Evolutionary conservation across 345 rosid genomes (phyloP).

Genomic region (Capsella bursapastoris): DNA sequence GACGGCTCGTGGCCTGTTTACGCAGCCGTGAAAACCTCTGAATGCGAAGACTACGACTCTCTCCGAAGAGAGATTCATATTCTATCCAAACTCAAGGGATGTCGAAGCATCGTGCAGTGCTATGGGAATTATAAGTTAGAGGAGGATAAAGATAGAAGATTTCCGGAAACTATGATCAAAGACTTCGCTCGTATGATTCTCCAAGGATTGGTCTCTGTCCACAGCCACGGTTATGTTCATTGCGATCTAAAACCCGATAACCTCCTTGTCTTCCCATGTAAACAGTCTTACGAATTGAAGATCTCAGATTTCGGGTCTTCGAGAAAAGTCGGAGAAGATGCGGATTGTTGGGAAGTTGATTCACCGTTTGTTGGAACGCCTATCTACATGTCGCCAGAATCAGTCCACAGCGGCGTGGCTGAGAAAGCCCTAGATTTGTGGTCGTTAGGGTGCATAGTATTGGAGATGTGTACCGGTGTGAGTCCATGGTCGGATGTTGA

Average conservation of each 20-base stretch:
- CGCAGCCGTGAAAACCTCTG: constrained; percentile 9
- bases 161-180: neutral
- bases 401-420: neutral
- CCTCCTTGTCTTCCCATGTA: constrained; percentile 22
- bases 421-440: constrained; percentile 30
- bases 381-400: constrained; percentile 40
- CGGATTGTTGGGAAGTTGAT: neutral
- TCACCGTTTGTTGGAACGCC: constrained; percentile 31
- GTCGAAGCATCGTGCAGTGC: constrained; percentile 17
- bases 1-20: neutral
- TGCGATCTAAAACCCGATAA: constrained; percentile 37
- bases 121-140: constrained; percentile 9
- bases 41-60: neutral
- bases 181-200: constrained; percentile 32
- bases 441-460: constrained; percentile 33
- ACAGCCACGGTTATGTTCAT: constrained; percentile 27
- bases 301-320: constrained; percentile 29
- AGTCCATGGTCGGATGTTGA: neutral
- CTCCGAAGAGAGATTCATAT: constrained; percentile 1
- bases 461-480: constrained; percentile 27
- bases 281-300: constrained; percentile 18
- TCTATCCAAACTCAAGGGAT: constrained; percentile 17
- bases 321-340: neutral
- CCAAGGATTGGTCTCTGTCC: constrained; percentile 30
- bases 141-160: neutral